Evolutionary conservation across 148 eudicot genomes (phyloP).

Genomic region (Chenopodium berlandieri): DNA sequence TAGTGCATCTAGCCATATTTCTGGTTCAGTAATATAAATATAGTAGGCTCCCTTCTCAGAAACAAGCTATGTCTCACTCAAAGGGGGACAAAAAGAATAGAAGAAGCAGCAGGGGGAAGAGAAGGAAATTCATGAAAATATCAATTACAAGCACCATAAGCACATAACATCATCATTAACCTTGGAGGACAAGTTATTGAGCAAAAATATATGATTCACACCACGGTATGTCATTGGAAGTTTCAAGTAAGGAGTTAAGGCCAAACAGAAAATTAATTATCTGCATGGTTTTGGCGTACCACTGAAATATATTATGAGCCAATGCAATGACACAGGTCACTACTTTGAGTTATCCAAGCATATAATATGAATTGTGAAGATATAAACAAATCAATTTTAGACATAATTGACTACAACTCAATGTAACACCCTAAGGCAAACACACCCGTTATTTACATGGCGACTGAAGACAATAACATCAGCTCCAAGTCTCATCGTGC

Average conservation of each 20-base stretch:
- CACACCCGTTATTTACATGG: constrained; percentile 36
- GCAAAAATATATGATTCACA: too few relatives aligned
- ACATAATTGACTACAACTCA: background rate
- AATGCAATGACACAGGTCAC: background rate
- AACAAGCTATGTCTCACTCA: too few relatives aligned
- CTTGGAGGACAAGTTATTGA: too few relatives aligned
- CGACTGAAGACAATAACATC: constrained; percentile 88
- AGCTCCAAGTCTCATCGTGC: constrained; percentile 94
- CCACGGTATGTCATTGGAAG: background rate
- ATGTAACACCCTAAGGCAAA: background rate
- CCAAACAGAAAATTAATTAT: background rate
- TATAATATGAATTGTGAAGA: background rate
- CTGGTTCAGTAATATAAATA: too few relatives aligned
- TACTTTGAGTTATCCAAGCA: background rate
- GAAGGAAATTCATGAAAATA: too few relatives aligned
- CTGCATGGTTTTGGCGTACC: background rate
- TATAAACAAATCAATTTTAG: background rate
- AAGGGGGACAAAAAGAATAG: too few relatives aligned
- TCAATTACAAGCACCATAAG: too few relatives aligned
- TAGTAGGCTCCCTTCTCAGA: too few relatives aligned
- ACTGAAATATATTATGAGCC: background rate
- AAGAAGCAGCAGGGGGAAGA: too few relatives aligned
- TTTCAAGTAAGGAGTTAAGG: background rate
- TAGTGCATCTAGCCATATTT: too few relatives aligned
- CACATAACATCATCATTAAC: too few relatives aligned